Conservation (phyloP, 257 asterid species). For the Gentiana straminea region DNA sequence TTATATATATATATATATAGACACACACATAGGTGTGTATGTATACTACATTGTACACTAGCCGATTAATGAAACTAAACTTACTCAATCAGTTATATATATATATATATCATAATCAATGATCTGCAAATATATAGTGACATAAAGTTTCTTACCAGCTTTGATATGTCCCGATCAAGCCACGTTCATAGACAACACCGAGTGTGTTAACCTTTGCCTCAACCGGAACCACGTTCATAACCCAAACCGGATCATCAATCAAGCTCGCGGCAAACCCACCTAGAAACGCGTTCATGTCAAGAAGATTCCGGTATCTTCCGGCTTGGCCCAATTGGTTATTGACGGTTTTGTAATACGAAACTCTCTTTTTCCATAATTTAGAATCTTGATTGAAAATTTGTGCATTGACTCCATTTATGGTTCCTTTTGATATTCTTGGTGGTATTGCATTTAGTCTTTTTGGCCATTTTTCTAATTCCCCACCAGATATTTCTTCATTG, state of each 20-base stretch:
- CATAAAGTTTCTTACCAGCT: conserved; percentile 39
- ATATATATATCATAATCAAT: neutral
- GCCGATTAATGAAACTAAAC: too few species aligned
- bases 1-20: neutral
- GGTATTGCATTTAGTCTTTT: conserved; percentile 45
- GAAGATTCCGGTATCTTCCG: conserved; percentile 66
- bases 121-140: too few species aligned
- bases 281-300: conserved; percentile 77
- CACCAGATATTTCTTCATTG: conserved; percentile 48
- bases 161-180: conserved; percentile 78
- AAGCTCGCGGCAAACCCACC: conserved; percentile 81
- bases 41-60: too few species aligned
- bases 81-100: too few species aligned
- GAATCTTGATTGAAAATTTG: conserved; percentile 33
- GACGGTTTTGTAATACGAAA: conserved; percentile 55
- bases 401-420: conserved; percentile 31
- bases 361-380: conserved; percentile 57
- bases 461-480: conserved; percentile 64
- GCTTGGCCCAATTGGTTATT: conserved; percentile 42
- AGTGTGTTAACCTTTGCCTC: conserved; percentile 56
- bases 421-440: conserved; percentile 57
- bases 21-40: too few species aligned
- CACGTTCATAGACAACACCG: conserved; percentile 71
- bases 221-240: conserved; percentile 70
- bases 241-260: conserved; percentile 61